Base-by-base conservation (phyloP, 345 rosid species). In the Camelina hispida region DNA sequence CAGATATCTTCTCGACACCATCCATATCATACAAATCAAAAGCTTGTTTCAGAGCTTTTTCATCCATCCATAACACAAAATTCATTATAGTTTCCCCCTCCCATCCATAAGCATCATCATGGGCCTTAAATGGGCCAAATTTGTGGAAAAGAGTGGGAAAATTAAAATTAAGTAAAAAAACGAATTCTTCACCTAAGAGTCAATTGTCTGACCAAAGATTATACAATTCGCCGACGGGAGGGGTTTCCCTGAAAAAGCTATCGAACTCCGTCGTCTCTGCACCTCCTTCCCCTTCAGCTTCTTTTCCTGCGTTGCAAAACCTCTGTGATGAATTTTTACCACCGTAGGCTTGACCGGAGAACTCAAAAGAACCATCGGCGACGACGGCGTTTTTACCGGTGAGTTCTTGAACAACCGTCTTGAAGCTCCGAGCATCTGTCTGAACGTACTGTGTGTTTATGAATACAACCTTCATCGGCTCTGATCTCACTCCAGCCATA, bases 331-430 rank as follows among this genome's bases (percentile, higher is more conserved):
- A 76, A 15, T 65, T 62, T 58, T 70, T 70, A 0, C 15, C 47
- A 11, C 57, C 68, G 72, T 64, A n/a, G 0, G 22, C 32, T 43
- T 57, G 54, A 0, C 80, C 68, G 34, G 77, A 16, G 32, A 43
- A 63, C 11, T 77, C 76, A 15, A 55, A 63, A 64, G 76, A 53
- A 2, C 80, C 80, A 12, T 70, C 67, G 9, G 67, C 78, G 46
- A 72, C 83, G 63, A 75, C 35, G 4, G 86, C 84, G 76, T 88
- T 85, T 81, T 85, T 88, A 30, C 93, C 93, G 0, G 93, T 88
- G 15, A 88, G 93, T 47, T 81, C 78, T 69, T 88, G 93, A 74
- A 88, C 93, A 53, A 88, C 87, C 1, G 87, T 74, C 55, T 86
- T 88, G 85, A 88, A 88, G 78, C 81, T 86, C 57, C n/a, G 18